phyloP scores from a whole-genome alignment of 2,329 filamentous ascomycete genomes.

The Alternaria burnsii region DNA sequence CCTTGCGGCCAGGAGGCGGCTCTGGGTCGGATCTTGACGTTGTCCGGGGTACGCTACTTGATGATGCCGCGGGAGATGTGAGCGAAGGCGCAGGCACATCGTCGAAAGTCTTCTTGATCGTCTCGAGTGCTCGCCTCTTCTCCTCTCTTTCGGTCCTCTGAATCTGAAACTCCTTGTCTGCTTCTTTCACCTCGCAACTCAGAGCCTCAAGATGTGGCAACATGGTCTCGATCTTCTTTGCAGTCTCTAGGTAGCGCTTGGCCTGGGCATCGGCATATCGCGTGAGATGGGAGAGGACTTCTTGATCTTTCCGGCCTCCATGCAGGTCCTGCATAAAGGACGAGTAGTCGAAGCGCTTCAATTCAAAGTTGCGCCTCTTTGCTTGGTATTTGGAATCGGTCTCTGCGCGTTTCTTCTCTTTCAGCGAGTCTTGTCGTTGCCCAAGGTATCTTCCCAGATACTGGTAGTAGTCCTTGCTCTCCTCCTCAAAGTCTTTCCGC shows the following conservation, averaged over 20 bases:
- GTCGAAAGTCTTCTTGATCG: constrained; percentile 69
- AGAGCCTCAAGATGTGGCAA: constrained; percentile 90
- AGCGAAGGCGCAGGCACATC: constrained; percentile 39
- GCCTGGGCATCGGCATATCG: constrained; percentile 93
- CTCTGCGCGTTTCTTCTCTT: constrained; percentile 94
- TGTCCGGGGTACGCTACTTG: constrained; percentile 35
- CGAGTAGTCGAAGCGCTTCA: constrained; percentile 98
- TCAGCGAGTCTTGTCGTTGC: constrained; percentile 92
- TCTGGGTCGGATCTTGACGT: constrained; percentile 36
- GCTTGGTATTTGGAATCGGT: constrained; percentile 96
- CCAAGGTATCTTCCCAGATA: constrained; percentile 97
- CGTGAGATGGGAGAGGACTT: constrained; percentile 92
- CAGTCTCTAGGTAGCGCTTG: constrained; percentile 78
- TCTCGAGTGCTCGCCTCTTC: constrained; percentile 88
- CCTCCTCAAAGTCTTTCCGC: constrained; percentile 97
- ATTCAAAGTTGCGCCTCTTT: constrained; percentile 92
- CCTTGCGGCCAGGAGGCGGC: constrained; percentile 38
- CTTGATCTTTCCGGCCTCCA: constrained; percentile 96
- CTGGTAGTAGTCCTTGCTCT: constrained; percentile 97
- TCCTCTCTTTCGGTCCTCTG: constrained; percentile 95
- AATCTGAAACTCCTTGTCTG: constrained; percentile 96
- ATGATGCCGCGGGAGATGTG: constrained; percentile 33
- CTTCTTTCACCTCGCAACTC: constrained; percentile 85
- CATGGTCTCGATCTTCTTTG: constrained; percentile 86
- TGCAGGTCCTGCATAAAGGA: constrained; percentile 99